Conservation (phyloP, 1,284 basidiomycete species). For the Sporisorium exsertum region DNA sequence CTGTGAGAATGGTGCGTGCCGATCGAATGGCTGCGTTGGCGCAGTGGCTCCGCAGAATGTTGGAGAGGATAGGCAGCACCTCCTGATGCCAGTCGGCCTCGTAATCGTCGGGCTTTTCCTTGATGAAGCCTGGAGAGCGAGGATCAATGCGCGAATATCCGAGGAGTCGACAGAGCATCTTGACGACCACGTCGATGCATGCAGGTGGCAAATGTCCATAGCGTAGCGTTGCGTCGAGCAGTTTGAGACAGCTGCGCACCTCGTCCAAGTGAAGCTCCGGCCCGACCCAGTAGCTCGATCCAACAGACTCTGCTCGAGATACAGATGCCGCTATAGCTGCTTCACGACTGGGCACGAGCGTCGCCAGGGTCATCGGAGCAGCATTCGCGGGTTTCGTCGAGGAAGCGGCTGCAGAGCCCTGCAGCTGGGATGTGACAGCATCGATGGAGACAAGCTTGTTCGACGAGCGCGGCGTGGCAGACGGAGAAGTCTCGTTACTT, state of each 20-base stretch:
- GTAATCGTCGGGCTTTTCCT: conserved; percentile 20
- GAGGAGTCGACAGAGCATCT: conserved; percentile 60
- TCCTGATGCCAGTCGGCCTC: conserved; percentile 45
- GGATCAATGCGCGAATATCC: conserved; percentile 53
- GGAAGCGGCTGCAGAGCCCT: conserved; percentile 16
- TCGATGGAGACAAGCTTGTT: conserved; percentile 39
- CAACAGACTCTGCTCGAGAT: conserved; percentile 10
- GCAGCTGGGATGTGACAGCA: conserved; percentile 39
- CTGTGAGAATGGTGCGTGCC: conserved; percentile 49
- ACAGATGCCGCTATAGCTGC: conserved; percentile 11
- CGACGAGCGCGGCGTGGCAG: conserved; percentile 42
- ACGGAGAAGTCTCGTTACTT: conserved; percentile 47
- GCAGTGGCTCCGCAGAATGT: conserved; percentile 65
- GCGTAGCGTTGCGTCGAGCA: conserved; percentile 61
- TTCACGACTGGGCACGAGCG: conserved; percentile 50
- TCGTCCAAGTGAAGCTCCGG: conserved; percentile 58
- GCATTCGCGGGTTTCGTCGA: conserved; percentile 19
- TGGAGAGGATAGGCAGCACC: conserved; percentile 49
- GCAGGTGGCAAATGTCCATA: conserved; percentile 63
- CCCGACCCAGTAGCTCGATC: conserved; percentile 33
- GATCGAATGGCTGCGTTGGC: conserved; percentile 62
- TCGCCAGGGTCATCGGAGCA: conserved; percentile 56
- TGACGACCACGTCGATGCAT: conserved; percentile 53
- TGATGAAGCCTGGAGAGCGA: conserved; percentile 29
- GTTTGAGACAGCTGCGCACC: conserved; percentile 53